These are phyloP conservation scores for Aphanomyces astaci DNA, from an alignment of 352 stramenopile genomes.

Conservation along the genomic window DNA sequence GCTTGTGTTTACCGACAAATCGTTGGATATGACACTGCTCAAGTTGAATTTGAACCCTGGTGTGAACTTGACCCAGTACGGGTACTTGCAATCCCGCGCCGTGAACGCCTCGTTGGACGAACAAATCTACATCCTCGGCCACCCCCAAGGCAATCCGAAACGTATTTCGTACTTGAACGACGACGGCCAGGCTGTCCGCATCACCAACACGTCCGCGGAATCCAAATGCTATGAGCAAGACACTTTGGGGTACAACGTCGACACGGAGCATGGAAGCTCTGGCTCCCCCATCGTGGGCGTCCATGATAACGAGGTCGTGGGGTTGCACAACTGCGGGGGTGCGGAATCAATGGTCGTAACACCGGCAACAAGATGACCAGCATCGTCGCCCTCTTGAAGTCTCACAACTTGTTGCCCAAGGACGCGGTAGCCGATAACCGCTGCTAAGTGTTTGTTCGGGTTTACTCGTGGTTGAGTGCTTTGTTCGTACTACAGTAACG, in stretches of 20 bases:
- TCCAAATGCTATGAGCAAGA: neutral
- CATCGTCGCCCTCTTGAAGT: neutral
- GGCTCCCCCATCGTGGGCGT: neutral
- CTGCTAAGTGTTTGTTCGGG: too few species aligned
- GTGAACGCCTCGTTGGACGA: slow-evolving; percentile 39
- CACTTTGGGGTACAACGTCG: neutral
- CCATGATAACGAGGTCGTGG: neutral
- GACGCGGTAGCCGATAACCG: neutral
- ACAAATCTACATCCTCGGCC: slow-evolving; percentile 53
- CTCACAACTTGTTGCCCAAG: neutral
- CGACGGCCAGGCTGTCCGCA: slow-evolving; percentile 33
- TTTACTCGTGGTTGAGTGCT: too few species aligned
- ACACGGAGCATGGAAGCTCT: neutral
- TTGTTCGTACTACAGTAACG: too few species aligned
- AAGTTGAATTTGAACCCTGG: slow-evolving; percentile 40
- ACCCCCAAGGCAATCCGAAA: slow-evolving; percentile 51
- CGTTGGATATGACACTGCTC: slow-evolving; percentile 53
- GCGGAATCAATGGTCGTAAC: neutral
- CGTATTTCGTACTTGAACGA: slow-evolving; percentile 41
- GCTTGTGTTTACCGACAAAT: slow-evolving; percentile 34
- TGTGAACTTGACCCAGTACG: slow-evolving; percentile 32
- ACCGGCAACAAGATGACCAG: neutral
- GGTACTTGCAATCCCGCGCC: slow-evolving; percentile 36
- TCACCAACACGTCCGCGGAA: slow-evolving; percentile 28
- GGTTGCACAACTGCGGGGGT: slow-evolving; percentile 10